Evolutionary conservation across 371 early-diverging fungal genomes (phyloP).

Genomic region (Mucor velutinosus): DNA sequence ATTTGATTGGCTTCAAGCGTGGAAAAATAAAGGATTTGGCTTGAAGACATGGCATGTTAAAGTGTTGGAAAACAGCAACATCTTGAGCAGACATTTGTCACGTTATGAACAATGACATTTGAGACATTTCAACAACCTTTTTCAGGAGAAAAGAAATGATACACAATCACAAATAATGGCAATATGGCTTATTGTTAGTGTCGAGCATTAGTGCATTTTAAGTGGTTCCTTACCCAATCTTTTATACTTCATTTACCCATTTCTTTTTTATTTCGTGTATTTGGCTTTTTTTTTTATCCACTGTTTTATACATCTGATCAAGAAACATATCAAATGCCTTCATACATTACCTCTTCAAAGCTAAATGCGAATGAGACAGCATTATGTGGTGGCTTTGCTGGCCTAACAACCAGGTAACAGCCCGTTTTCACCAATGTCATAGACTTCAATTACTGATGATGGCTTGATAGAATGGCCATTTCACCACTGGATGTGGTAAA

Average conservation of each 20-base stretch:
- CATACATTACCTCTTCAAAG: constrained; percentile 36
- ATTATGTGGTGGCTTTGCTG: constrained; percentile 66
- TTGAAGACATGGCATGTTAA: background rate
- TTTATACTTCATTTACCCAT: constrained; percentile 1
- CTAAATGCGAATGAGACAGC: constrained; percentile 58
- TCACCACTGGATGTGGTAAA: constrained; percentile 93
- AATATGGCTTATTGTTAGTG: background rate
- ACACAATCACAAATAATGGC: background rate
- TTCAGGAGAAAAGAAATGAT: background rate
- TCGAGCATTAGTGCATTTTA: background rate
- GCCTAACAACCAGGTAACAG: constrained; percentile 55
- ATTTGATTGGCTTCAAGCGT: background rate
- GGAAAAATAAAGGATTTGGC: background rate
- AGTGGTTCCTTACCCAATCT: background rate
- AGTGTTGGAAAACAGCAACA: background rate
- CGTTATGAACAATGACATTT: background rate
- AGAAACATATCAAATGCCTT: constrained; percentile 15
- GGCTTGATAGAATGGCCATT: constrained; percentile 54
- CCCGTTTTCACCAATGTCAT: background rate
- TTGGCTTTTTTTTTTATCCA: background rate
- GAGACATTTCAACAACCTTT: background rate
- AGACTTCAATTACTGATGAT: background rate
- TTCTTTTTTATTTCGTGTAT: background rate
- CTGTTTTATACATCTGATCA: background rate
- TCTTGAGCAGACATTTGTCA: background rate